These are phyloP conservation scores for Ramularia collo-cygni DNA, from an alignment of 2,329 filamentous ascomycete genomes.

Conservation along the genomic window DNA sequence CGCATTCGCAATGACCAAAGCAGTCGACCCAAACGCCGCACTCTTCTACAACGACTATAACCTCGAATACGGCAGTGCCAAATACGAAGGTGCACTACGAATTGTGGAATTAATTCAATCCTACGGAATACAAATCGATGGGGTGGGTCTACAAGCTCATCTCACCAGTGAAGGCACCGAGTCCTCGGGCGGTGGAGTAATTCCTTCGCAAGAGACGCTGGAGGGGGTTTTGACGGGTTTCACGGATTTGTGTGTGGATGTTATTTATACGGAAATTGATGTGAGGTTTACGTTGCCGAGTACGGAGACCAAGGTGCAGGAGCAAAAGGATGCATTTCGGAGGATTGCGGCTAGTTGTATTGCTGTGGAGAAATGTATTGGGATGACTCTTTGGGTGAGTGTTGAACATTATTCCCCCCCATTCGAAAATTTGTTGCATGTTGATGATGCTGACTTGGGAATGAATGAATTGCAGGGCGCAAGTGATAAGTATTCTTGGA, in stretches of 20 bases:
- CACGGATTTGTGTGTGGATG: conserved; percentile 47
- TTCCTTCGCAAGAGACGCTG: conserved; percentile 23
- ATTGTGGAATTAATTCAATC: conserved; percentile 22
- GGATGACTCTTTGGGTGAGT: conserved; percentile 44
- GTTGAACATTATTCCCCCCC: too few relatives aligned
- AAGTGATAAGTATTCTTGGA: conserved; percentile 36
- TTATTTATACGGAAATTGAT: conserved; percentile 60
- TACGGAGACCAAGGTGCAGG: conserved; percentile 19
- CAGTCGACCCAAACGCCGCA: conserved; percentile 19
- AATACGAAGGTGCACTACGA: conserved; percentile 19
- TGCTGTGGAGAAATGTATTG: conserved; percentile 32
- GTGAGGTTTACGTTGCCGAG: conserved; percentile 38
- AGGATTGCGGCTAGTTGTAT: conserved; percentile 31
- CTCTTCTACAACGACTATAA: conserved; percentile 29
- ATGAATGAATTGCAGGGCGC: conserved; percentile 30
- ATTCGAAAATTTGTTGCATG: too few relatives aligned
- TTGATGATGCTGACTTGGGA: too few relatives aligned
- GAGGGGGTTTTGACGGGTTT: conserved; percentile 44
- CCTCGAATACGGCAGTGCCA: conserved; percentile 22
- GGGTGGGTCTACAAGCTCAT: conserved; percentile 48
- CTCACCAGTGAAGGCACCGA: conserved; percentile 37
- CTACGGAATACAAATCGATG: conserved; percentile 30
- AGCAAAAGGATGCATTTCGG: conserved; percentile 45
- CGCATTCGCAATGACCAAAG: conserved; percentile 22
- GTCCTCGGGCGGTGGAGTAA: conserved; percentile 3